A percentile compares a stretch with the other conserved stretches of the same genome.
phyloP scores from a whole-genome alignment of 2,329 filamentous ascomycete genomes.

The Aureobasidium sp. region DNA sequence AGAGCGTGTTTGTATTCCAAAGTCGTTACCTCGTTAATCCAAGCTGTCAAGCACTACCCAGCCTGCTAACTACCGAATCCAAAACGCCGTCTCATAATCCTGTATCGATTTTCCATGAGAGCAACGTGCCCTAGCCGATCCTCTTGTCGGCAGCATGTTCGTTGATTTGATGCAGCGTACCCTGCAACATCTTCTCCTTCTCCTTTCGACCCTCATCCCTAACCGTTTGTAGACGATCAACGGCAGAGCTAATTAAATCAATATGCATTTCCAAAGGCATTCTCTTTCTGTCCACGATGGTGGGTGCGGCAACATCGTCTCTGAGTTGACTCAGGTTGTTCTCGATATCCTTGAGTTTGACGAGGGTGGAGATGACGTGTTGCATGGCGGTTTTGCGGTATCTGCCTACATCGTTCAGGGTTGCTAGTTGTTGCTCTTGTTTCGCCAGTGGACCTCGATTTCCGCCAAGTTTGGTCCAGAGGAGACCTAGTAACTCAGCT shows the following conservation, averaged over 20 bases:
- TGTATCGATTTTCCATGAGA: not conserved
- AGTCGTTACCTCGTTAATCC: not conserved
- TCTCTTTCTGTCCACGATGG: conserved; percentile 39
- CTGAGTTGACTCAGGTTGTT: conserved; percentile 61
- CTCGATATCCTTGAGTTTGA: conserved; percentile 66
- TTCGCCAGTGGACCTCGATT: conserved; percentile 53
- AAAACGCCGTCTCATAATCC: not conserved
- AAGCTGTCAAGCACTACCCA: not conserved
- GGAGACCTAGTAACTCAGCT: conserved; percentile 56
- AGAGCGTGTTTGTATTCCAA: no score
- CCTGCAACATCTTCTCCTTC: conserved; percentile 15
- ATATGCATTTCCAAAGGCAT: conserved; percentile 66
- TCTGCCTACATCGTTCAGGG: conserved; percentile 55
- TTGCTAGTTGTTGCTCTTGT: conserved; percentile 52
- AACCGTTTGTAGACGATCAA: conserved; percentile 61
- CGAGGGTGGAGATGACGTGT: conserved; percentile 60
- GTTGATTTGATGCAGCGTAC: conserved; percentile 10
- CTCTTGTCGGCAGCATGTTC: not conserved
- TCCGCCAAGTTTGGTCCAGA: conserved; percentile 68
- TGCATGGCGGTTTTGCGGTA: conserved; percentile 58
- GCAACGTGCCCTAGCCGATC: not conserved
- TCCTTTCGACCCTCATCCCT: conserved; percentile 40
- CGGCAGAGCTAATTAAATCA: conserved; percentile 61
- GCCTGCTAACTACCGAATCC: not conserved
- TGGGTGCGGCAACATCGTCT: conserved; percentile 60